phyloP scores from a whole-genome alignment of 2,329 filamentous ascomycete genomes.

The Arthrinium phaeospermum region DNA sequence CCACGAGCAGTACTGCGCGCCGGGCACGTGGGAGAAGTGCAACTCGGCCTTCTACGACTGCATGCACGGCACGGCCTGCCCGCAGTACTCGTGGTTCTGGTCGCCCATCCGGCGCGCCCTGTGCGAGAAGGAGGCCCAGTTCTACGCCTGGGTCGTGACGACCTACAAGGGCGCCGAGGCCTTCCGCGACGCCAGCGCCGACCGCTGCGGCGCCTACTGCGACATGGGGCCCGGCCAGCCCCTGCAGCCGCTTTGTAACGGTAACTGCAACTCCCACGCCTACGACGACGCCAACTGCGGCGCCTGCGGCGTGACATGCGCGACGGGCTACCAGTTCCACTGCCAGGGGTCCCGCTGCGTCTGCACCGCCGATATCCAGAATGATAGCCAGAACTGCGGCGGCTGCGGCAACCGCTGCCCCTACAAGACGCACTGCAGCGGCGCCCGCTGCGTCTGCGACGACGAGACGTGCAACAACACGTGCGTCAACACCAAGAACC shows the following conservation, averaged over 20 bases:
- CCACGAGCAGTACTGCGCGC: conserved; percentile 6
- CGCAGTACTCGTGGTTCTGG: conserved; percentile 18
- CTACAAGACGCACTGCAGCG: conserved; percentile 22
- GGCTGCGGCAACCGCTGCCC: conserved; percentile 24
- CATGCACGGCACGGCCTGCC: conserved; percentile 14
- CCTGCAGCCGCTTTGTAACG: not conserved
- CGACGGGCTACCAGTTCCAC: not conserved
- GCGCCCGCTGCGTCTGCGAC: conserved; percentile 22
- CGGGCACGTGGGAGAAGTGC: conserved; percentile 15
- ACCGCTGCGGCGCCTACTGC: conserved; percentile 20
- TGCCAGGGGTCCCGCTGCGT: not conserved
- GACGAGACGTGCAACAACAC: conserved; percentile 23
- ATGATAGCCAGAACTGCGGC: conserved; percentile 26
- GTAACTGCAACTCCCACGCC: not conserved
- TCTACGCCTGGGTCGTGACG: conserved; percentile 19
- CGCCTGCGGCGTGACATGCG: not conserved
- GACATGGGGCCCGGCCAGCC: not conserved
- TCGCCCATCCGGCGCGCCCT: not conserved
- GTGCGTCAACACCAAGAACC: conserved; percentile 24
- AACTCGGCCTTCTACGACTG: conserved; percentile 19
- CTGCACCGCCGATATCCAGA: conserved; percentile 8
- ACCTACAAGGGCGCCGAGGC: conserved; percentile 18
- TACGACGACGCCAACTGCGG: not conserved
- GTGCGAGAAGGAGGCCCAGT: conserved; percentile 11
- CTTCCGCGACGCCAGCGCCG: not conserved